A percentile compares a stretch with the other conserved stretches of the same genome.
Conservation (phyloP, 176 grass and related monocot species). For the Microstegium vimineum region DNA sequence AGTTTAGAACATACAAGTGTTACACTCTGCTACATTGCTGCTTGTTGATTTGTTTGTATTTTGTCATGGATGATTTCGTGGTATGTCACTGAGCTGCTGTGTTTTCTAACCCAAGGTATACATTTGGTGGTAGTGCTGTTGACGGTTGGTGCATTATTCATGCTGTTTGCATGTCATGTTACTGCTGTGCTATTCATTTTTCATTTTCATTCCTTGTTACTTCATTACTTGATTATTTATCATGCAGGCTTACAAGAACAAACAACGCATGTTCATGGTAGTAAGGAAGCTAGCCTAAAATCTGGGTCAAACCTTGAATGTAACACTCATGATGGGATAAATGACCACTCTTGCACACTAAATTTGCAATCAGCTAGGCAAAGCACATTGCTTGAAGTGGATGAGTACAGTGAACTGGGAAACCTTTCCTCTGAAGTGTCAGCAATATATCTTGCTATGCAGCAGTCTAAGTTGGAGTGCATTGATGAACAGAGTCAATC, state of each 20-base stretch:
- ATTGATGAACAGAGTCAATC: constrained; percentile 82
- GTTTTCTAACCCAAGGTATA: not conserved
- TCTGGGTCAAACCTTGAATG: constrained; percentile 7
- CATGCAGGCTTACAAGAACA: constrained; percentile 27
- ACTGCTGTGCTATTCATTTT: not conserved
- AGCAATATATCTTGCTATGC: constrained; percentile 90
- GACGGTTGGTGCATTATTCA: not conserved
- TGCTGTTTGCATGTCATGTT: not conserved
- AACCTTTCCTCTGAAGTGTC: constrained; percentile 88
- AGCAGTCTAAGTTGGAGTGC: constrained; percentile 71
- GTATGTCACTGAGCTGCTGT: not conserved
- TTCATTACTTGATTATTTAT: constrained; percentile 22
- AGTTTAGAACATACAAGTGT: not conserved
- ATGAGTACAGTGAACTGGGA: constrained; percentile 69
- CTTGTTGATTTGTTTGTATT: not conserved
- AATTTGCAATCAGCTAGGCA: constrained; percentile 34
- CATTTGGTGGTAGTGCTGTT: not conserved
- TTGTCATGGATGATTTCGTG: not conserved
- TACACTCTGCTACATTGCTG: not conserved
- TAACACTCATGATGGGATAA: constrained; percentile 3
- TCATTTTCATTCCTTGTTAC: not conserved
- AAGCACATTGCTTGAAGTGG: constrained; percentile 35
- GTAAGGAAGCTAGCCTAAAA: constrained; percentile 15
- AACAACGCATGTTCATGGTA: constrained; percentile 7
- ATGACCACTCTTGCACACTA: constrained; percentile 6